Base-by-base conservation (phyloP, 257 asterid genomes). In the Jacaranda copaia region DNA sequence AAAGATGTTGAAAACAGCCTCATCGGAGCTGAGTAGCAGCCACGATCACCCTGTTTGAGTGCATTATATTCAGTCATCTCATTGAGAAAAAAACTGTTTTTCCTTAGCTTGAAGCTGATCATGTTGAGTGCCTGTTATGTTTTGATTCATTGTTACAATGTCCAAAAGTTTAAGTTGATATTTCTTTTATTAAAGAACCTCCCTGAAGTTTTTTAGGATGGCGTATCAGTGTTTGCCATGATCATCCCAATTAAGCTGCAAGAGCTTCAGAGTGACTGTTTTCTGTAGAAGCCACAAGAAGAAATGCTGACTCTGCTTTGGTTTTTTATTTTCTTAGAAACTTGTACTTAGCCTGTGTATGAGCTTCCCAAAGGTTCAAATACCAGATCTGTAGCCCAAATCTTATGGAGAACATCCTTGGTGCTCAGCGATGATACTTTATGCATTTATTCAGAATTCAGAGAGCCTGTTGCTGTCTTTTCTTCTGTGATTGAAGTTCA, bases 351-450 rank as follows among this genome's bases (percentile, higher is more conserved):
- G 16, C 32, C 62, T 62, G 35, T 42, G 40, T 48, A 52, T 19
- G 83, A 73, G 80, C 42, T 78, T 65, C 43, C 42, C 15, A 12
- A 58, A 51, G 55, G 75, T 63, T 80, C 76, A 59, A 76, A 77
- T 55, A 64, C 63, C 80, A 38, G 59, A 73, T 43, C n/a, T 18
- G 42, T 56, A 68, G 59, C 49, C 39, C 52, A 73, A 56, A 67
- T 56, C 40, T 11, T 10, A 15, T 48, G 75, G 60, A 48, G 62
- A 46, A 58, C 6, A 39, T 58, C 64, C 55, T 48, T n/a, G 35
- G 55, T 46, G 73, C 68, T 19, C 57, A 32, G 19, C 56, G 74
- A 20, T 58, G 49, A 18, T 55, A 64, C 0, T 70, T 62, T 25
- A 20, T 64, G 18, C 61, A 49, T 55, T 76, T 49, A 61, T 5